These are phyloP conservation scores for Adansonia rubrostipa DNA, from an alignment of 441 rosid species.

Conservation along the genomic window DNA sequence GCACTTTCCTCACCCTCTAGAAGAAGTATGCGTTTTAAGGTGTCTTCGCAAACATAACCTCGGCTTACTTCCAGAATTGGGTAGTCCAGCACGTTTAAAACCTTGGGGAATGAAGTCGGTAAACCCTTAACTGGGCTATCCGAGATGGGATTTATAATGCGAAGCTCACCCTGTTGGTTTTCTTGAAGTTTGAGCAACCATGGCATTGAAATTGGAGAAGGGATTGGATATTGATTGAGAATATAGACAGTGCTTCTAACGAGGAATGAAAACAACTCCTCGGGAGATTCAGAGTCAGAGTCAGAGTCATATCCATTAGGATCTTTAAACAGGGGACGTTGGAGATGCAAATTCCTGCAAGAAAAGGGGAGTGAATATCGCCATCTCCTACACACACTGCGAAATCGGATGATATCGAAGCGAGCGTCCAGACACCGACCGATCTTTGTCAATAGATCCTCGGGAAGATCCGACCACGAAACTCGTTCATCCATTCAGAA, in stretches of 20 bases:
- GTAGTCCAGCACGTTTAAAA: conserved; percentile 2
- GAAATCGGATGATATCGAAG: conserved; percentile 18
- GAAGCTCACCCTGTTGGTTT: not conserved
- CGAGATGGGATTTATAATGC: conserved; percentile 9
- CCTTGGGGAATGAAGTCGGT: not conserved
- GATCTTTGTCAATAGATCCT: not conserved
- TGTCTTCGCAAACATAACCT: not conserved
- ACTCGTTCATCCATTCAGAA: not conserved
- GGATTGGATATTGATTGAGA: conserved; percentile 4
- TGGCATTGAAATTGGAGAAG: conserved; percentile 1
- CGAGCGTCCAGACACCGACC: not conserved
- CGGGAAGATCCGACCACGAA: conserved; percentile 11
- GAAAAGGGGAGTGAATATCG: not conserved
- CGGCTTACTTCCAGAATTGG: not conserved
- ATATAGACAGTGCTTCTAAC: not conserved
- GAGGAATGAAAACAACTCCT: not conserved
- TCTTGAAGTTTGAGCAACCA: conserved; percentile 13
- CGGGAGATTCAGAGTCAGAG: not conserved
- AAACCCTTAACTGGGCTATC: not conserved
- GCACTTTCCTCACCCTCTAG: too few relatives aligned
- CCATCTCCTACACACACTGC: conserved; percentile 10
- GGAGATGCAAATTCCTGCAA: not conserved
- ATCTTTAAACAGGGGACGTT: not conserved
- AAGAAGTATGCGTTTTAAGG: not conserved
- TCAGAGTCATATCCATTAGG: too few relatives aligned